These are phyloP conservation scores for Pulicaria dysenterica DNA, from an alignment of 129 eudicot genomes.

Conservation along the genomic window DNA sequence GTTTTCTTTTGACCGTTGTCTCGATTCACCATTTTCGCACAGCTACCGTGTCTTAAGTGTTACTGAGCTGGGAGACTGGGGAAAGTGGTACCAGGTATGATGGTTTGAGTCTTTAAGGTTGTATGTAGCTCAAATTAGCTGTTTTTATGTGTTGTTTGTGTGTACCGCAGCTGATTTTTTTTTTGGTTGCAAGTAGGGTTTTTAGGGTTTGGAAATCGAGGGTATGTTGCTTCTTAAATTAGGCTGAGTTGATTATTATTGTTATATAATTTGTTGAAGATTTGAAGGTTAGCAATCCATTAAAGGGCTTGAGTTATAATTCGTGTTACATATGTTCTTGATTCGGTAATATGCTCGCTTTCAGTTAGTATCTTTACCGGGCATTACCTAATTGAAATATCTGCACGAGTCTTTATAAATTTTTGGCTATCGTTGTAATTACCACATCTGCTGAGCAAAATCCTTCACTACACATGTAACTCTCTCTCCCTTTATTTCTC, in stretches of 20 bases:
- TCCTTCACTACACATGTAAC: no score
- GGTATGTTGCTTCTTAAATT: neutral
- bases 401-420: no score
- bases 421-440: no score
- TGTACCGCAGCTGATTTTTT: slow-evolving; percentile 3
- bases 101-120: neutral
- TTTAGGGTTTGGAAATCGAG: slow-evolving; percentile 38
- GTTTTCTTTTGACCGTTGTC: slow-evolving; percentile 37
- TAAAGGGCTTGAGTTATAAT: neutral
- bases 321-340: neutral
- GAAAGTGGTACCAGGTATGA: slow-evolving; percentile 13
- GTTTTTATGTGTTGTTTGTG: slow-evolving; percentile 5
- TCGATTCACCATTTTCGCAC: slow-evolving; percentile 12
- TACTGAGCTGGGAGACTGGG: slow-evolving; percentile 17
- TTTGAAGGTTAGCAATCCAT: slow-evolving; percentile 7
- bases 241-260: neutral
- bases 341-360: slow-evolving; percentile 14
- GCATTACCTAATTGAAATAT: no score
- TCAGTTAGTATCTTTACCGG: no score
- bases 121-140: slow-evolving; percentile 15
- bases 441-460: no score
- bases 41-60: slow-evolving; percentile 19
- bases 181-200: slow-evolving; percentile 27
- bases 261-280: neutral
- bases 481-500: no score